Evolutionary conservation across 2,329 filamentous ascomycete genomes (phyloP).

Genomic region (Acrodontium crateriforme): DNA sequence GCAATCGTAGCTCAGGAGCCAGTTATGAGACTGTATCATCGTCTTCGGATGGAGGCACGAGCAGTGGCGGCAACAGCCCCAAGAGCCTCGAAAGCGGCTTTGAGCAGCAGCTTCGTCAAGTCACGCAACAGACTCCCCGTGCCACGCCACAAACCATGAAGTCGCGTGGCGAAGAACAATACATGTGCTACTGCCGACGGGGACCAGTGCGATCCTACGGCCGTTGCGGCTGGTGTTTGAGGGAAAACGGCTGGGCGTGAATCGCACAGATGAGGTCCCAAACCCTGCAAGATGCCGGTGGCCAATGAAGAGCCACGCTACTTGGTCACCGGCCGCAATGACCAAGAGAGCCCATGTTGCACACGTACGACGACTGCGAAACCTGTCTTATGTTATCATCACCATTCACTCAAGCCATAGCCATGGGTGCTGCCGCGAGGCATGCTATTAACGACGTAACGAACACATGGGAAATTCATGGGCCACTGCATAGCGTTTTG

Average conservation of each 20-base stretch:
- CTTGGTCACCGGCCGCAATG: neutral
- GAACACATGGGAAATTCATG: no score
- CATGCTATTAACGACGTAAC: constrained; percentile 8
- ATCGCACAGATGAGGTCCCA: no score
- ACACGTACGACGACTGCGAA: neutral
- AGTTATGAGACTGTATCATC: constrained; percentile 31
- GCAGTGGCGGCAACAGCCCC: constrained; percentile 43
- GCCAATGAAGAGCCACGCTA: neutral
- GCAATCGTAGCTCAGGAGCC: constrained; percentile 27
- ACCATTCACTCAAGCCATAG: no score
- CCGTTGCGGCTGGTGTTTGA: constrained; percentile 29
- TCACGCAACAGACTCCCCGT: constrained; percentile 10
- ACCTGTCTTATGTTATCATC: constrained; percentile 1
- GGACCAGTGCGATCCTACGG: constrained; percentile 27
- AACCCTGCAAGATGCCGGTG: no score
- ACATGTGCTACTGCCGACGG: constrained; percentile 21
- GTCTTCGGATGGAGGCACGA: constrained; percentile 27
- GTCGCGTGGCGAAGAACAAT: constrained; percentile 8
- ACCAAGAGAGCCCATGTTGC: neutral
- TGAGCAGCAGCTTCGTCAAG: constrained; percentile 19
- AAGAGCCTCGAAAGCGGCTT: constrained; percentile 32
- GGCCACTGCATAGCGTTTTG: no score
- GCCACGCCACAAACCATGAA: constrained; percentile 3
- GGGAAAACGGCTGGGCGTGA: constrained; percentile 27
- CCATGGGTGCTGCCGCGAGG: constrained; percentile 14